These are phyloP conservation scores for Psilocybe tampanensis DNA, from an alignment of 768 basidiomycete genomes.

Conservation along the genomic window DNA sequence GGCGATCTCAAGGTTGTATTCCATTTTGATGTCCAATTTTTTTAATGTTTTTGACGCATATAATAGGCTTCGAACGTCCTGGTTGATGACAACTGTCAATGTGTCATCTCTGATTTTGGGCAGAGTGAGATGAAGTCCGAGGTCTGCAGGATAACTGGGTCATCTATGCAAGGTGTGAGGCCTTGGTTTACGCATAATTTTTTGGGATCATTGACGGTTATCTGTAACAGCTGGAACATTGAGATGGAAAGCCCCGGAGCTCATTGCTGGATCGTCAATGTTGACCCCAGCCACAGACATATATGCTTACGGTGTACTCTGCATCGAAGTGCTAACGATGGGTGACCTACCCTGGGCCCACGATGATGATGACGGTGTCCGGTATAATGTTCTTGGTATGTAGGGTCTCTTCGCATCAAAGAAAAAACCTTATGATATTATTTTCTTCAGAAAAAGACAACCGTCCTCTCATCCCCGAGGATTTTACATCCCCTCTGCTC, in stretches of 20 bases:
- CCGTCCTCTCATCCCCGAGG: conserved; percentile 51
- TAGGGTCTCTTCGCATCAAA: conserved; percentile 11
- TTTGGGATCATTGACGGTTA: not conserved
- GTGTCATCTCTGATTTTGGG: conserved; percentile 83
- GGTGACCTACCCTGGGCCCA: conserved; percentile 62
- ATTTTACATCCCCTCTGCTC: conserved; percentile 33
- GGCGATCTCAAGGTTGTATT: conserved; percentile 75
- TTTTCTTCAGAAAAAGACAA: conserved; percentile 44
- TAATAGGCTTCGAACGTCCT: conserved; percentile 72
- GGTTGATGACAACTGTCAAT: conserved; percentile 64
- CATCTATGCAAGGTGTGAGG: conserved; percentile 44
- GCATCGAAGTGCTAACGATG: conserved; percentile 63
- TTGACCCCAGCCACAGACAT: conserved; percentile 63
- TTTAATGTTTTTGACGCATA: not conserved
- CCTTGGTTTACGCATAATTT: conserved; percentile 10
- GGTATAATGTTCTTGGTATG: conserved; percentile 52
- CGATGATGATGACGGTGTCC: conserved; percentile 52
- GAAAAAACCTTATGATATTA: not conserved
- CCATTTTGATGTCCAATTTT: not conserved
- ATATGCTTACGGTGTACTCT: conserved; percentile 70
- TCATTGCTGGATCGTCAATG: conserved; percentile 48
- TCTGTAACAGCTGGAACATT: conserved; percentile 58
- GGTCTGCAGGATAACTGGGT: conserved; percentile 60
- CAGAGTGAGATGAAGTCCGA: conserved; percentile 81
- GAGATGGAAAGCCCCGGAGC: conserved; percentile 74